A percentile compares a stretch with the other conserved stretches of the same genome.
Evolutionary conservation across 495 filamentous ascomycete genomes (phyloP).

Genomic region (Penicillium turbatum): DNA sequence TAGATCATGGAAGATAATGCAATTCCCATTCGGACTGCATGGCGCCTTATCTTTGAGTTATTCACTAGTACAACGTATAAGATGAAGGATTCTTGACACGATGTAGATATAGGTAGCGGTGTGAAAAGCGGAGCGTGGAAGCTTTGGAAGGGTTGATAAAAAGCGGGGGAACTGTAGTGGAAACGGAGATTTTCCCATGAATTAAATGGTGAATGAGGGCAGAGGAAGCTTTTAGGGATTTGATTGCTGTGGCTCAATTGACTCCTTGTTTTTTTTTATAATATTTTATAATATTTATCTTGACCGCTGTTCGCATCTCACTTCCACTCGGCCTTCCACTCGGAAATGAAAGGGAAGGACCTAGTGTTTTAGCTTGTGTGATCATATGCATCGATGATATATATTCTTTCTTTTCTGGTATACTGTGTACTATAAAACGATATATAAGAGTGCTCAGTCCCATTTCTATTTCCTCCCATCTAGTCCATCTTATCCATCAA

Average conservation of each 20-base stretch:
- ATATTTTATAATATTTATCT: neutral
- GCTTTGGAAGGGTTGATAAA: neutral
- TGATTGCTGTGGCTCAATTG: neutral
- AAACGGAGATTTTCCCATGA: neutral
- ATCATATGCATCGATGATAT: neutral
- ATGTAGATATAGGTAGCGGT: slow-evolving; percentile 3
- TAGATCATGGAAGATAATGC: slow-evolving; percentile 28
- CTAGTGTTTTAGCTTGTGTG: slow-evolving; percentile 8
- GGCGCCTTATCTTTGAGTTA: slow-evolving; percentile 14
- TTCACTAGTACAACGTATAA: neutral
- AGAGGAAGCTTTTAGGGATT: no score
- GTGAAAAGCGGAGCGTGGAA: neutral
- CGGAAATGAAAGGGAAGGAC: slow-evolving; percentile 11
- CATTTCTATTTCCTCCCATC: neutral
- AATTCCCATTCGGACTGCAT: slow-evolving; percentile 22
- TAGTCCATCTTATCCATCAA: slow-evolving; percentile 8
- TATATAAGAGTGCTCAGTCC: slow-evolving; percentile 2
- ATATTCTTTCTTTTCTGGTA: no score
- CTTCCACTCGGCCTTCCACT: neutral
- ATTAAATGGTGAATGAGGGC: no score
- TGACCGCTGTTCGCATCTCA: slow-evolving; percentile 9
- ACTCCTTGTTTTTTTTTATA: neutral
- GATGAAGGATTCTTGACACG: no score
- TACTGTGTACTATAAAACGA: neutral
- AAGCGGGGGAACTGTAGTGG: neutral